A percentile compares a stretch with the other conserved stretches of the same genome.
phyloP scores from a whole-genome alignment of 2,329 filamentous ascomycete genomes.

The Moelleriella libera region DNA sequence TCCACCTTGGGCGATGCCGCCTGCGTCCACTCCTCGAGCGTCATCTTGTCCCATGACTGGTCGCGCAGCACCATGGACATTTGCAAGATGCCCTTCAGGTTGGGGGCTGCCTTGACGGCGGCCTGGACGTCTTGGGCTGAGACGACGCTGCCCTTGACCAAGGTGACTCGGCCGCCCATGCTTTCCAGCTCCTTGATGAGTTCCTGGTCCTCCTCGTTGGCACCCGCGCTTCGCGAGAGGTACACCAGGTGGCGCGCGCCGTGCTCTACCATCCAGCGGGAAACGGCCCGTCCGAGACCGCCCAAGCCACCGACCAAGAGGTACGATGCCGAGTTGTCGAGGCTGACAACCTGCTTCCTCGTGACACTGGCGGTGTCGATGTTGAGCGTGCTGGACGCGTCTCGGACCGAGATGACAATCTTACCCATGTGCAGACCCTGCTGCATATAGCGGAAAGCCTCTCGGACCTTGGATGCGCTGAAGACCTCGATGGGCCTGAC shows the following conservation, averaged over 20 bases:
- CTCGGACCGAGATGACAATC: not conserved
- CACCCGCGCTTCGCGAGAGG: not conserved
- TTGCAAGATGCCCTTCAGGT: not conserved
- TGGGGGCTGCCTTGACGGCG: not conserved
- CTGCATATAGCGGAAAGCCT: not conserved
- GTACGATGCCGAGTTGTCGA: not conserved
- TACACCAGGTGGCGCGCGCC: not conserved
- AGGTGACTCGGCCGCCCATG: slow-evolving; percentile 8
- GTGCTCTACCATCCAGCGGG: not conserved
- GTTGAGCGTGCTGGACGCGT: not conserved
- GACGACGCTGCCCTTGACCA: not conserved
- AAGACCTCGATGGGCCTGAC: not conserved
- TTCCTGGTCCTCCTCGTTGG: not conserved
- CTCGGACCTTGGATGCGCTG: not conserved
- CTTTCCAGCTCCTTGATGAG: not conserved
- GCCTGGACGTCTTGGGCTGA: not conserved
- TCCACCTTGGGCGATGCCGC: slow-evolving; percentile 14
- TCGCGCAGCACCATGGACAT: not conserved
- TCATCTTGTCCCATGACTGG: slow-evolving; percentile 18
- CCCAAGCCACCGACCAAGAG: not conserved
- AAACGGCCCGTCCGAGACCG: not conserved
- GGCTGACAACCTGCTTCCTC: not conserved
- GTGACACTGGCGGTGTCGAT: not conserved
- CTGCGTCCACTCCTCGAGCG: slow-evolving; percentile 14
- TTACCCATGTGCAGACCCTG: not conserved